Percentiles rank a stretch among this genome's conserved stretches.
Evolutionary conservation across 1,284 basidiomycete species (phyloP).

Genomic region (Rhodotorula sp.): DNA sequence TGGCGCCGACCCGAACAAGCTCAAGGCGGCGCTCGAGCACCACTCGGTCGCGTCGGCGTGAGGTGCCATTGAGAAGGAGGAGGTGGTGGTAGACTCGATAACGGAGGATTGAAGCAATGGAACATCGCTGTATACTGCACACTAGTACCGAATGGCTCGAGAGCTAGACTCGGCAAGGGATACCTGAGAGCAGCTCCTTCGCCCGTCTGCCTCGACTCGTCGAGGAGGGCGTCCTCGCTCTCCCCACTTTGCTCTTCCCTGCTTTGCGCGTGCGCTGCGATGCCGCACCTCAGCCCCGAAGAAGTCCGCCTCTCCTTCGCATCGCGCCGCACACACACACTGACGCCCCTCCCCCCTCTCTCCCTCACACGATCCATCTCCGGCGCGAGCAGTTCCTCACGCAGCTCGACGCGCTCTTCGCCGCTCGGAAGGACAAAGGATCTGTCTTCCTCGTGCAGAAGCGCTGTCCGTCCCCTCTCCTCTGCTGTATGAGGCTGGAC

Average conservation of each 20-base stretch:
- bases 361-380: neutral
- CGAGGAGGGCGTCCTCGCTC: too few species aligned
- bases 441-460: conserved; percentile 39
- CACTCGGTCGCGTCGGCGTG: conserved; percentile 20
- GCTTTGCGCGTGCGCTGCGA: neutral
- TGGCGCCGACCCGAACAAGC: conserved; percentile 63
- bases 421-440: conserved; percentile 12
- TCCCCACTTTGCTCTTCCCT: neutral
- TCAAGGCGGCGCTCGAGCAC: conserved; percentile 46
- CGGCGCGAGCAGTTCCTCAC: conserved; percentile 32
- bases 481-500: too few species aligned
- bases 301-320: neutral
- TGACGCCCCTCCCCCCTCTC: neutral
- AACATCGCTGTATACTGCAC: too few species aligned
- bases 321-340: conserved; percentile 58
- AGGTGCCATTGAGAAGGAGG: neutral
- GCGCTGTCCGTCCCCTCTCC: conserved; percentile 21
- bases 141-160: too few species aligned
- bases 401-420: conserved; percentile 26
- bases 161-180: too few species aligned
- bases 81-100: neutral
- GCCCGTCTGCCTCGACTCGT: too few species aligned
- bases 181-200: too few species aligned
- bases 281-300: too few species aligned
- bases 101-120: too few species aligned